Conservation (phyloP, 1,284 basidiomycete species). For the Wallemia mellicola region DNA sequence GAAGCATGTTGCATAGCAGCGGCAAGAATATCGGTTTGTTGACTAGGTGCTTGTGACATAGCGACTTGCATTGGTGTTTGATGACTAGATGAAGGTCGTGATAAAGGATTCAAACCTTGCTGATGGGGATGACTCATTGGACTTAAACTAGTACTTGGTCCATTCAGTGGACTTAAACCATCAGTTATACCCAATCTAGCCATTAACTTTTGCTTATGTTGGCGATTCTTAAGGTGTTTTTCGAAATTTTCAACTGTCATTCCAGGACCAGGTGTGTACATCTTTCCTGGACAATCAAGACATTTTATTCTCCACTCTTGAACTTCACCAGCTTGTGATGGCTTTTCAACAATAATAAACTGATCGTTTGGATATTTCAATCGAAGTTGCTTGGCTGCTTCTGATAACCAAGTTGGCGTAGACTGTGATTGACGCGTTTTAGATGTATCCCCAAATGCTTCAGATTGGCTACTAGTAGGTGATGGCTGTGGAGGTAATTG, state of each 20-base stretch:
- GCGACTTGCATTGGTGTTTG: neutral
- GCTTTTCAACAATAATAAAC: conserved; percentile 38
- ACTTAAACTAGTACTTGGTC: neutral
- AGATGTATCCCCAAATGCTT: neutral
- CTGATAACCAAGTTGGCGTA: conserved; percentile 38
- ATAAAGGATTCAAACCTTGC: too few relatives aligned
- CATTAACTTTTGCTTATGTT: conserved; percentile 31
- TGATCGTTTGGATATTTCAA: conserved; percentile 46
- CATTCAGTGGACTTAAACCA: neutral
- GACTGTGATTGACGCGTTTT: conserved; percentile 7
- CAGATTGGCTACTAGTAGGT: neutral
- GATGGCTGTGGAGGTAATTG: neutral
- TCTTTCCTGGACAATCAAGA: conserved; percentile 54
- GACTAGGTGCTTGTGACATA: neutral
- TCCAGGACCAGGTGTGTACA: conserved; percentile 79
- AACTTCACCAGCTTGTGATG: conserved; percentile 18
- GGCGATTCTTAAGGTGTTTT: conserved; percentile 54
- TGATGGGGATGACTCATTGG: neutral
- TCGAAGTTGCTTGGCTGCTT: conserved; percentile 33
- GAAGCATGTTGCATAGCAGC: neutral
- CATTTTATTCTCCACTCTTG: conserved; percentile 76
- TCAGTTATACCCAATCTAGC: conserved; percentile 8
- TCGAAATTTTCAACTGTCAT: conserved; percentile 72
- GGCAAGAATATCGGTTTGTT: neutral
- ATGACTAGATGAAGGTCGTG: neutral